These are phyloP conservation scores for Aureobasidium melanogenum DNA, from an alignment of 2,329 filamentous ascomycete genomes.

Conservation along the genomic window DNA sequence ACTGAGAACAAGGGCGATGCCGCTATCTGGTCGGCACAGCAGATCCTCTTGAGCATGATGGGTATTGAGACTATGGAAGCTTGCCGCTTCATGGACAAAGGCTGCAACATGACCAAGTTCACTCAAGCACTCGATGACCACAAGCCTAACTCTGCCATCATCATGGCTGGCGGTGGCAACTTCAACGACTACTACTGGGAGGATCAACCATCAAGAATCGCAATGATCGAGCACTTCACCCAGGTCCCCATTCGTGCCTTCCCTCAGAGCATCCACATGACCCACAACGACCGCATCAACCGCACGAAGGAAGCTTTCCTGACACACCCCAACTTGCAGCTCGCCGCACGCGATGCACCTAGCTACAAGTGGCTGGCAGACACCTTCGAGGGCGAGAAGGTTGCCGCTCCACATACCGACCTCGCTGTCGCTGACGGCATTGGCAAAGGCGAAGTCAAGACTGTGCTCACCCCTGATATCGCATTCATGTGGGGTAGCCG, in stretches of 20 bases:
- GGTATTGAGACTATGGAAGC: slow-evolving; percentile 9
- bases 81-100: slow-evolving; percentile 7
- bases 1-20: slow-evolving; percentile 11
- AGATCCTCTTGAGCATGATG: slow-evolving; percentile 7
- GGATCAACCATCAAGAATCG: slow-evolving; percentile 4
- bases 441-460: slow-evolving; percentile 6
- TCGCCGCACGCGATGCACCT: slow-evolving; percentile 1
- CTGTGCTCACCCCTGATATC: slow-evolving; percentile 1
- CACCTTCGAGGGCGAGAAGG: slow-evolving; percentile 4
- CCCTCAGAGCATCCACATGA: slow-evolving; percentile 12
- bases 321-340: neutral
- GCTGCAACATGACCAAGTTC: slow-evolving; percentile 9
- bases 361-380: slow-evolving; percentile 2
- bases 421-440: neutral
- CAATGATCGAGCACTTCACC: slow-evolving; percentile 8
- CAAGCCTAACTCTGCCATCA: slow-evolving; percentile 5
- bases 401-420: neutral
- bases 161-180: slow-evolving; percentile 10
- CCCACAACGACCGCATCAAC: slow-evolving; percentile 7
- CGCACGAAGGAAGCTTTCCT: slow-evolving; percentile 1
- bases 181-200: slow-evolving; percentile 13
- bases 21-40: slow-evolving; percentile 8
- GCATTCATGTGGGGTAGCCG: slow-evolving; percentile 11
- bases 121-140: neutral
- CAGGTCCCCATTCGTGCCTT: slow-evolving; percentile 2